Base-by-base conservation (phyloP, 164 flowering plant genomes). In the Sextonia rubra region DNA sequence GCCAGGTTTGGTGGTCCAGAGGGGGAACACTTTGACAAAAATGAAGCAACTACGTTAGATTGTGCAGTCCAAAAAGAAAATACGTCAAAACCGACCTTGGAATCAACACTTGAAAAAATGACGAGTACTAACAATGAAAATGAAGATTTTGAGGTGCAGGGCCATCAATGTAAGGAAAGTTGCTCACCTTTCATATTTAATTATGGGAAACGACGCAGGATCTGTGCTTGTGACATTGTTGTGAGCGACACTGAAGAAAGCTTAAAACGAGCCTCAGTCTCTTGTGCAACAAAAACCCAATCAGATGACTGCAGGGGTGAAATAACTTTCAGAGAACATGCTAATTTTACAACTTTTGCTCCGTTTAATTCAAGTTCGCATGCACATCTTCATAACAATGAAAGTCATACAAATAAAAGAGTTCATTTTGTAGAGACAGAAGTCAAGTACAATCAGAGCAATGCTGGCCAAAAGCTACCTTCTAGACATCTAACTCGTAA, bases 381-480 rank as follows among this genome's bases (percentile, higher is more conserved):
- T 65, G 49, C 60, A 25, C 55, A 74, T 73, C 68, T 76, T 58
- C 70, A 3, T 72, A 69, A 49, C 37, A 74, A 56, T 58, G 73
- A 74, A 67, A 77, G 67, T 73, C 74, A 79, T 62, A 22, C 63
- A 47, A 77, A 71, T 71, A 93, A 93, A 80, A 80, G 83, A 75
- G 93, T 93, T 72, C 86, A 76, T 68, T 93, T 93, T 69, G 68
- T 81, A 30, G 91, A 89, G 65, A 61, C 74, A 63, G 87, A 73
- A 70, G 64, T 70, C 29, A 69, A 72, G 60, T 71, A 69, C 71
- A 71, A 76, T 25, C 75, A 73, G 47, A 64, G 73, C 56, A 81
- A 74, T 58, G 72, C 73, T 12, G 29, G 76, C 27, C 76, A 66
- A 64, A 78, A 81, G 68, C 47, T n/a, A 49, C 76, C 72, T 58